Conservation (phyloP, 305 asterid species). For the Plantago rigida region DNA sequence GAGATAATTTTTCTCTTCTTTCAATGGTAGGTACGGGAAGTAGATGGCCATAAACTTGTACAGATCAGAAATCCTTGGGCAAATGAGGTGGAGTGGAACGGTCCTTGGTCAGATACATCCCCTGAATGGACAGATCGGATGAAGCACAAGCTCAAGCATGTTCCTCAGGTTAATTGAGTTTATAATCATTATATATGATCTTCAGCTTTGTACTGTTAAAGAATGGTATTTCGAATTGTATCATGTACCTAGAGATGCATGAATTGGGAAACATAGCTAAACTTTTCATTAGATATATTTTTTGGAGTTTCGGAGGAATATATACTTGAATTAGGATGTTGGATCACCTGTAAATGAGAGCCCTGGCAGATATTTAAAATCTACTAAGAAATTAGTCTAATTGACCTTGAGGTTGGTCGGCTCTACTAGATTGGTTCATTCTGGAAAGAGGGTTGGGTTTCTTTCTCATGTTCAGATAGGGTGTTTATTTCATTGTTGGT, state of each 20-base stretch:
- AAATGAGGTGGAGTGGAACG: constrained; percentile 95
- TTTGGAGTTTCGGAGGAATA: no score
- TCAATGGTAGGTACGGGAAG: constrained; percentile 56
- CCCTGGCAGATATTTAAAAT: no score
- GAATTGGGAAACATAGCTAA: neutral
- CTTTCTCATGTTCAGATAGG: no score
- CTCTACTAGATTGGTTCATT: no score
- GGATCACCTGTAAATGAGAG: no score
- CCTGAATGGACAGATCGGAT: constrained; percentile 99
- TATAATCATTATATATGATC: neutral
- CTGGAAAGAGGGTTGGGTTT: no score
- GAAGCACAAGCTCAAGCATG: constrained; percentile 93
- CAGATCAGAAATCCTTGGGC: constrained; percentile 98
- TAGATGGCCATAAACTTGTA: constrained; percentile 81
- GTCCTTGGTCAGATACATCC: constrained; percentile 97
- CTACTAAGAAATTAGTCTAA: no score
- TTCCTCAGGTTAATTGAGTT: constrained; percentile 53
- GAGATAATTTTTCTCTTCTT: neutral
- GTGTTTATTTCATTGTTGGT: no score
- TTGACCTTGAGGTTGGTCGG: no score
- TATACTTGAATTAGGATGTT: no score
- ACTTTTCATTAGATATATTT: neutral
- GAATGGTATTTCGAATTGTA: neutral
- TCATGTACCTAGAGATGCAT: neutral
- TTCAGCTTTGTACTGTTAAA: neutral